These are phyloP conservation scores for Phytophthora tentaculata DNA, from an alignment of 352 stramenopile species.

Conservation along the genomic window DNA sequence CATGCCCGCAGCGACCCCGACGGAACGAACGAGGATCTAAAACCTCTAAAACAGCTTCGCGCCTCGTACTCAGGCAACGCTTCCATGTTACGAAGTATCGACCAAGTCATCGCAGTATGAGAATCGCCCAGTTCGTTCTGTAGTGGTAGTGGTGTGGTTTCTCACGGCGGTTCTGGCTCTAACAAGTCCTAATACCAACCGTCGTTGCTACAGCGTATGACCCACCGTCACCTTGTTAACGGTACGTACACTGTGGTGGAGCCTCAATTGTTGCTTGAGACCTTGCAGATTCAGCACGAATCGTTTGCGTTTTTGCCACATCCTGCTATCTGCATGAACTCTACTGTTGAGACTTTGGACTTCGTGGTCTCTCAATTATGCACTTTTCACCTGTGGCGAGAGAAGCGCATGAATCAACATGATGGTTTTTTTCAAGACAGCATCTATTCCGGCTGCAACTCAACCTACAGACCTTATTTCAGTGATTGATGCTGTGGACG, in stretches of 20 bases:
- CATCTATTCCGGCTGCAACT: neutral
- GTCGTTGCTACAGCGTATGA: neutral
- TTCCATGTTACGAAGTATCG: constrained; percentile 7
- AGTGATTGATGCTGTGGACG: constrained; percentile 18
- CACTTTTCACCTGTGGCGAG: constrained; percentile 7
- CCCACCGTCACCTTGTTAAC: constrained; percentile 2
- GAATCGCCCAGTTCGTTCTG: neutral
- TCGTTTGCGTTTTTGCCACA: constrained; percentile 22
- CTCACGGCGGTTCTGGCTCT: neutral
- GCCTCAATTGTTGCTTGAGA: constrained; percentile 13
- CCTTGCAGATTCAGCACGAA: constrained; percentile 19
- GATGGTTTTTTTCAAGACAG: constrained; percentile 14
- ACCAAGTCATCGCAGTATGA: neutral
- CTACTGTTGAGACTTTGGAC: constrained; percentile 18
- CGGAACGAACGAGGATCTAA: neutral
- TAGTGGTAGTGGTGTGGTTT: neutral
- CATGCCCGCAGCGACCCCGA: neutral
- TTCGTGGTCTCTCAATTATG: constrained; percentile 18
- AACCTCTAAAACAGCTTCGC: neutral
- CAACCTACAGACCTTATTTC: neutral
- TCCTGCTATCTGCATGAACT: constrained; percentile 6
- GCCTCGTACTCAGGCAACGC: neutral
- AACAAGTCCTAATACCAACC: constrained; percentile 2
- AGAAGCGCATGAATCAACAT: constrained; percentile 8
- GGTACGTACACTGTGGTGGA: neutral